Evolutionary conservation across 2,329 filamentous ascomycete species (phyloP), one percentile per base, ranked within the genome.

Genomic region (Nemania bipapillata): DNA sequence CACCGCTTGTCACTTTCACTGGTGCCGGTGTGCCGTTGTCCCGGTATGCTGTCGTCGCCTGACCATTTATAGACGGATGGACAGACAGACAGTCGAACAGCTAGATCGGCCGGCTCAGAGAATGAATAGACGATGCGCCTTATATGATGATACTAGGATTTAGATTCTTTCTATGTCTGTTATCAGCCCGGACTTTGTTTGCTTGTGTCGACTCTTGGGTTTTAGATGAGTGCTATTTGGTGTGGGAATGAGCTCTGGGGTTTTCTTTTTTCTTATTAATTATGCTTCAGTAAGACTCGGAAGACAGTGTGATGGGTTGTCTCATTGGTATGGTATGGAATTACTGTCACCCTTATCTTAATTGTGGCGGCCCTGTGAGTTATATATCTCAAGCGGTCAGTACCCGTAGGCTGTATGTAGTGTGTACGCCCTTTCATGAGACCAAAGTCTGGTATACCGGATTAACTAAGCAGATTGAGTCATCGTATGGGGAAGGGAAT

Each of bases 381-480:
- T 61, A 60, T 68, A 65, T 68, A 52, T 66, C 22, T 37, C 40
- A 58, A 45, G 66, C 11, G 20, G 54, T 37, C 24, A 50, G 47
- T 55, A 53, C 37, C 20, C 57, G 32, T 20, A 66, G 57, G n/a
- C n/a, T n/a, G n/a, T n/a, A n/a, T n/a, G n/a, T n/a, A n/a, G n/a
- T 32, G 9, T 32, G 9, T 28, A 63, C 66, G 66, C 63, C n/a
- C 66, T 69, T 69, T 69, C 58, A 32, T 49, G 49, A 55, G 63
- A 59, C 63, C n/a, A n/a, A 63, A 57, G 66, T 45, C 56, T 64
- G 50, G 15, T 32, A 28, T 37, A 35, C 26, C 28, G 47, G 52
- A 62, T 61, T 61, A 53, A 59, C 45, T 50, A 45, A 53, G 61
- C 50, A 37, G 50, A 49, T 65, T 74, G 74, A 76, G 74, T 75